Evolutionary conservation across 2,329 filamentous ascomycete species (phyloP), one percentile per base, ranked within the genome.

Genomic region (Ophiocordyceps camponoti-saundersi): DNA sequence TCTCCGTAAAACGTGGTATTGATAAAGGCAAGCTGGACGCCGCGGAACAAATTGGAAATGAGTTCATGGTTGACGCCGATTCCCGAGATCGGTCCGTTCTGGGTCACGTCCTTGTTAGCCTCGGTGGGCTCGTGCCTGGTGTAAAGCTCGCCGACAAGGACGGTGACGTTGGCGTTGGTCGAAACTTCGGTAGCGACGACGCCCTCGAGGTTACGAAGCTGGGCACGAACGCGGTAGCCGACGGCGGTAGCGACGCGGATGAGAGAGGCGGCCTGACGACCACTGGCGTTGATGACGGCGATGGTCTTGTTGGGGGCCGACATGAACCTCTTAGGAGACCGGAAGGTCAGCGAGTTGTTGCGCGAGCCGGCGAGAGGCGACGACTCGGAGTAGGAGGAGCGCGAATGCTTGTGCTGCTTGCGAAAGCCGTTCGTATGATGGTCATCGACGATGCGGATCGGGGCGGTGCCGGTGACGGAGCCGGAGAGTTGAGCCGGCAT

Each of bases 1-100:
- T 96, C 88, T 46, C 90, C 92, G 69, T 93, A 95, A 57, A 94
- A 93, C 6, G 88, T 94, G 41, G 92, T 98, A 68, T 98, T 98
- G 69, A 96, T 88, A 64, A 96, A 98, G 49, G 92, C 92, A 46
- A 93, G 74, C 55, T 93, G 83, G 21, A 85, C 83, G 51, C 85
- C 87, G 36, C 74, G 70, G 71, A 96, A 96, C 20, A 96, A 73
- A 53, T 83, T 73, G 47, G 76, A 72, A 58, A 95, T 83, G 53
- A 95, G 65, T 1, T 71, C 70, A 55, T 80, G 73, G 60, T 87
- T 86, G 57, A 90, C 77, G 51, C 82, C 75, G 51, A 79, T 72
- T 42, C 74, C 75, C 41, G 70, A 70, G 46, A 78, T 82, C 57
- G 60, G 76, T 52, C 62, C 85, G 69, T 71, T 83, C 65, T 68